Base-by-base conservation (phyloP, 345 rosid genomes). In the Passiflora organensis region DNA sequence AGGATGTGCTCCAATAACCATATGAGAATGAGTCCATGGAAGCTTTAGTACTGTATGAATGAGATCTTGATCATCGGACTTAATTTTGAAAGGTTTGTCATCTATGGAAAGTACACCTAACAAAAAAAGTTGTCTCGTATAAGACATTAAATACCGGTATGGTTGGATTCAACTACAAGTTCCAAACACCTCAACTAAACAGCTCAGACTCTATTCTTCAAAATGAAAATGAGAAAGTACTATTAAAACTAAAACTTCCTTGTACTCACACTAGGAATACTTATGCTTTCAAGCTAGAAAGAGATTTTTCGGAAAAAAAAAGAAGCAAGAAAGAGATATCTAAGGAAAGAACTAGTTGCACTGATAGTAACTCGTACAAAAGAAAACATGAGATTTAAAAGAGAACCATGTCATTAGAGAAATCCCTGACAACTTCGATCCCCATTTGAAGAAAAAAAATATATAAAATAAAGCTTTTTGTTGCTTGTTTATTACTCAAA, bases 11-110 rank as follows among this genome's bases (percentile, higher is more conserved):
- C 69, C 77, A 61, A 59, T 59, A 57, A 77, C 78, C 51, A 74
- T 58, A 61, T 62, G 65, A 62, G 65, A 39, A 55, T 71, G 80
- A 51, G 75, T 82, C 98, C 98, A 91, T 32, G 96, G 91, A 62
- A 88, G 76, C 77, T 88, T 84, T 63, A 91, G 75, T 67, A 86
- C 46, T 62, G 64, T 70, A 64, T 60, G 58, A 43, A 86, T 68
- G 32, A 70, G 72, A 62, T 67, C 68, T 48, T 60, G 77, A 78
- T 59, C 47, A 47, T 63, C 68, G 54, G 38, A 68, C 32, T 68
- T 66, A 61, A 74, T 67, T 55, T 62, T 67, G 58, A 71, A 76
- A 53, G 64, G 66, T 49, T 67, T 74, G 62, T 76, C 72, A 58
- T 74, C 87, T 56, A 56, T 48, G 54, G 66, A 69, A 59, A 51